Base-by-base conservation (phyloP, 2,329 filamentous ascomycete genomes). In the Juglanconis sp. region DNA sequence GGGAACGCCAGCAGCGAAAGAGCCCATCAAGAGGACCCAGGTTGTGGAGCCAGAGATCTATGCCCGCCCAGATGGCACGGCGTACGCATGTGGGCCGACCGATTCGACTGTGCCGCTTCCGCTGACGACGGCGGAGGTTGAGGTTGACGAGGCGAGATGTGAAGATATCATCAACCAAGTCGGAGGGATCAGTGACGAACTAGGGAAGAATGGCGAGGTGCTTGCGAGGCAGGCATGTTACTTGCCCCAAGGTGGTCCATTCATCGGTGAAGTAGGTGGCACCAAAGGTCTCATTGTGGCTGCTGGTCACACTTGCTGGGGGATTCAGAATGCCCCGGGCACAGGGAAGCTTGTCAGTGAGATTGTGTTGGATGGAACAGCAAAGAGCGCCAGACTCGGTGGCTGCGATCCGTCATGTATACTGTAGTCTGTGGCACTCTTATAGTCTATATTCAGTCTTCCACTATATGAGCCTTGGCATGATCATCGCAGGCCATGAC, bases 221-320 rank as follows among this genome's bases (percentile, higher is more conserved):
- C 79, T 84, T 11, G 81, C 81, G 6, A 78, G 83, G 55, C 90
- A 93, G 74, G 90, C 90, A 17, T 93, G 90, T 69, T 93, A 92
- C 71, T 71, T 93, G 42, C 90, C 90, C 0, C 87, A 88, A 68
- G 84, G 87, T 4, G 86, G 85, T 0, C 89, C 90, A 11, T 74
- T 91, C 61, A 82, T 92, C n/a, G 90, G 90, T 0, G 72, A 81
- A 55, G 87, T 89, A n/a, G 80, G 81, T 6, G 64, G 62, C 4
- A 81, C 84, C 1, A 82, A 83, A 63, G 89, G 89, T 0, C 69
- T 92, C 48, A 77, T 87, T 53, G 77, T 93, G 64, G 90, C 89
- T 1, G 81, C 87, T 0, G 90, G 90, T 0, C 90, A 93, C 76
- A 91, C 88, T 2, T 92, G 89, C 71, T 93, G 90, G 90, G 90